Evolutionary conservation across 2,329 filamentous ascomycete species (phyloP).

Genomic region (Trichoderma endophyticum): DNA sequence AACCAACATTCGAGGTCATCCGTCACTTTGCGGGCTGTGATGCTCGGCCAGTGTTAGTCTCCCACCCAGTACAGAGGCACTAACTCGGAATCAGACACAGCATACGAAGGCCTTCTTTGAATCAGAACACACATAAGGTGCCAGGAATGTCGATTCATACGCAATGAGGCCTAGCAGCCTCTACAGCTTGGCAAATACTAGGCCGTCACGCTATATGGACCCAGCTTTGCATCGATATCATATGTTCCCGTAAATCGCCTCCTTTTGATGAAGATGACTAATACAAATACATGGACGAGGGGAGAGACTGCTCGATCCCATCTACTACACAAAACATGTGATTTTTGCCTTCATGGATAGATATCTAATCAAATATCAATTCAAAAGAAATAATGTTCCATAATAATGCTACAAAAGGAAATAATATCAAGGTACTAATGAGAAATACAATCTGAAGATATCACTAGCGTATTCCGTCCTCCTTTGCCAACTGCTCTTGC

Average conservation of each 20-base stretch:
- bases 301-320: neutral
- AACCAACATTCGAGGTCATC: neutral
- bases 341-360: neutral
- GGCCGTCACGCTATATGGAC: neutral
- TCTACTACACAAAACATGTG: neutral
- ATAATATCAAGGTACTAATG: neutral
- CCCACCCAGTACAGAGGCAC: neutral
- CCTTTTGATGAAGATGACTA: neutral
- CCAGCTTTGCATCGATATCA: conserved; percentile 9
- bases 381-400: neutral
- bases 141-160: neutral
- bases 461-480: neutral
- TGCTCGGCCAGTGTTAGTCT: neutral
- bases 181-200: neutral
- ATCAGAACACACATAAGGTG: neutral
- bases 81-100: neutral
- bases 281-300: neutral
- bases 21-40: neutral
- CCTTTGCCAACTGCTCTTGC: neutral
- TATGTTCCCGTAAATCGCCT: neutral
- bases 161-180: neutral
- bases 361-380: neutral
- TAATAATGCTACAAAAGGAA: neutral
- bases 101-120: neutral
- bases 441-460: neutral